Percentiles rank a stretch among this genome's conserved stretches.
Conservation (phyloP, 768 basidiomycete genomes). For the Calocybe cyanea region DNA sequence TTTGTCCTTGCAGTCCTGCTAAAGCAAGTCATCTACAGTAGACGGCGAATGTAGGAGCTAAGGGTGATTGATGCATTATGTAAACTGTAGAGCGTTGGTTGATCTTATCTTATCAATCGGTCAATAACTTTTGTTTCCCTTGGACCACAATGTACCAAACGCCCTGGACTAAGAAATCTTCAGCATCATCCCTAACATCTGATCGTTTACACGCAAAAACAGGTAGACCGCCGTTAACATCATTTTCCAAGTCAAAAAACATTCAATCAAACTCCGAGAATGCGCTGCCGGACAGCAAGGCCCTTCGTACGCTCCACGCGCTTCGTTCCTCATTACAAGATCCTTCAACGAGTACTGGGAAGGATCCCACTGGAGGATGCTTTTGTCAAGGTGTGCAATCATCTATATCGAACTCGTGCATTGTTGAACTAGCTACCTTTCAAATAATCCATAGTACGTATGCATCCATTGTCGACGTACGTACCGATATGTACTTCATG, state of each 20-base stretch:
- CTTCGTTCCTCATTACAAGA: slow-evolving; percentile 37
- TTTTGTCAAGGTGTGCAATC: slow-evolving; percentile 57
- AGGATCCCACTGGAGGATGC: slow-evolving; percentile 61
- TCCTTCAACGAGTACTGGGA: slow-evolving; percentile 24
- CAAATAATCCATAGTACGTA: slow-evolving; percentile 38
- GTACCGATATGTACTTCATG: slow-evolving; percentile 53
- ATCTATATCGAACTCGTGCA: background rate
- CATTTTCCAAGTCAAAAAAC: slow-evolving; percentile 31
- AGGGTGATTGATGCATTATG: too few relatives aligned
- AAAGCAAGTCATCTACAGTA: too few relatives aligned
- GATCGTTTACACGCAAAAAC: slow-evolving; percentile 44
- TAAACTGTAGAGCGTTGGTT: too few relatives aligned
- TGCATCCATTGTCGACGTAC: slow-evolving; percentile 55
- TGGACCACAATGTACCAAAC: slow-evolving; percentile 42
- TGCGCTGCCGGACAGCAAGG: slow-evolving; percentile 41
- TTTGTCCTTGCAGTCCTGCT: too few relatives aligned
- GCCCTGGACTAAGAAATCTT: slow-evolving; percentile 36
- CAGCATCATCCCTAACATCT: slow-evolving; percentile 45
- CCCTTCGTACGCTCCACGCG: slow-evolving; percentile 43
- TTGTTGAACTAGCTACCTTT: background rate
- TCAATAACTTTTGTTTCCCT: too few relatives aligned
- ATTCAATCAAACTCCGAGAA: slow-evolving; percentile 25
- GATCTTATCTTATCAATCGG: too few relatives aligned
- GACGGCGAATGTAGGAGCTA: too few relatives aligned
- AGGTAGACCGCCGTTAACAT: slow-evolving; percentile 15